These are phyloP conservation scores for Dictyophora rubrovolvata DNA, from an alignment of 768 basidiomycete species.

Conservation along the genomic window DNA sequence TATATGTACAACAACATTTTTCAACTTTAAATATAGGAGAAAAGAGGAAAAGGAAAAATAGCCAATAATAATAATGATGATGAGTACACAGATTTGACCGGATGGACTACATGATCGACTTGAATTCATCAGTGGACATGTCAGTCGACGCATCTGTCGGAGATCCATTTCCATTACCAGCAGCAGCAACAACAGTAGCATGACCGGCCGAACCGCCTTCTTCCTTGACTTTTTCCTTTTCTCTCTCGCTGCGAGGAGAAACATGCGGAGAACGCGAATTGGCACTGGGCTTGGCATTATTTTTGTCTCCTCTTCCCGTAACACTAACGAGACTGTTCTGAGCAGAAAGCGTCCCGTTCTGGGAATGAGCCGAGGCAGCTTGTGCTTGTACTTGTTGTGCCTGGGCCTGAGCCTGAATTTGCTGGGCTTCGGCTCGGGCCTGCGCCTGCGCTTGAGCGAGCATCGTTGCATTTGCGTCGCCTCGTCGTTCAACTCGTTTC, in stretches of 20 bases:
- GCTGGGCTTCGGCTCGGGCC: neutral
- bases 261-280: neutral
- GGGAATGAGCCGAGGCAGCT: neutral
- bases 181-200: neutral
- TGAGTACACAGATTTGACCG: neutral
- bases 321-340: neutral
- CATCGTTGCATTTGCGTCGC: conserved; percentile 38
- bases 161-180: neutral
- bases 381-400: conserved; percentile 1
- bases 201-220: neutral
- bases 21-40: neutral
- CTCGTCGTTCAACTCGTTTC: conserved; percentile 72
- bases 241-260: neutral
- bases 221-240: neutral
- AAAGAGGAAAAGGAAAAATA: neutral
- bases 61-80: neutral
- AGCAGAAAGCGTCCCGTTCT: neutral
- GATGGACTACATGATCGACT: neutral
- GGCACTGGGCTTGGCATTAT: neutral
- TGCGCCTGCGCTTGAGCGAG: neutral
- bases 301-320: neutral
- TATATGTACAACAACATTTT: neutral
- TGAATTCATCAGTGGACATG: neutral
- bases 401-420: neutral
- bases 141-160: neutral